phyloP scores from a whole-genome alignment of 2,329 filamentous ascomycete species.

The Scytalidium lignicola region DNA sequence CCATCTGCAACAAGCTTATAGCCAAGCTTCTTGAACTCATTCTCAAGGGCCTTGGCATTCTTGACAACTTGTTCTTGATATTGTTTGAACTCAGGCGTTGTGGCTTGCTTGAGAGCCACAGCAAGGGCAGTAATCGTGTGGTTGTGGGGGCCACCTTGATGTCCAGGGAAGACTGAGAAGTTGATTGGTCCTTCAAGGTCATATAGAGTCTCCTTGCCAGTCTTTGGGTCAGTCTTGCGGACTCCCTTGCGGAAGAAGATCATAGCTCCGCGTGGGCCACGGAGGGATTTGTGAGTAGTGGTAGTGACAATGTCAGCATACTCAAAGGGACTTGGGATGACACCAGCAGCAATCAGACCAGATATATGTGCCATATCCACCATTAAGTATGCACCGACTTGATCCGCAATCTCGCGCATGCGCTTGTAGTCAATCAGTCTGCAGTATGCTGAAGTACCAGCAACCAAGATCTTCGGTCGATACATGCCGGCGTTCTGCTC shows the following conservation, averaged over 20 bases:
- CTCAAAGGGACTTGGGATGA: conserved; percentile 89
- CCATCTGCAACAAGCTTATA: conserved; percentile 95
- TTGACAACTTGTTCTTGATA: conserved; percentile 91
- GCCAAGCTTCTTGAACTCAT: conserved; percentile 76
- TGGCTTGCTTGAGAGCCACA: conserved; percentile 91
- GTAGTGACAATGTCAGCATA: conserved; percentile 96
- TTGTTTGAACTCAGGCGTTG: conserved; percentile 81
- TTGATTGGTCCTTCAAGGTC: conserved; percentile 96
- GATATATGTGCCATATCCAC: conserved; percentile 99
- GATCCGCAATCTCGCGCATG: conserved; percentile 94
- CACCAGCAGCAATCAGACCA: conserved; percentile 85
- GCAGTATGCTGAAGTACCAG: conserved; percentile 97
- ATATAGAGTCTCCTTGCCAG: conserved; percentile 83
- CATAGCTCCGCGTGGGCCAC: conserved; percentile 96
- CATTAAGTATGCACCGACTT: conserved; percentile 87
- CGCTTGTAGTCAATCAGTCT: conserved; percentile 93
- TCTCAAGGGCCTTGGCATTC: conserved; percentile 89
- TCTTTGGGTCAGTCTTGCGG: conserved; percentile 83
- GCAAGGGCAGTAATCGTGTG: conserved; percentile 98
- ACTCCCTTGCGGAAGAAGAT: conserved; percentile 99
- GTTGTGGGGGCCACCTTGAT: conserved; percentile 98
- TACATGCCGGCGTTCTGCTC: conserved; percentile 87
- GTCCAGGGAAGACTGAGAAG: conserved; percentile 97
- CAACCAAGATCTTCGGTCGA: conserved; percentile 93
- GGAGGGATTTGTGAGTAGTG: conserved; percentile 98